Evolutionary conservation across 805 yeast species (phyloP), one percentile per base, ranked within the genome.

Genomic region (Candida montana): DNA sequence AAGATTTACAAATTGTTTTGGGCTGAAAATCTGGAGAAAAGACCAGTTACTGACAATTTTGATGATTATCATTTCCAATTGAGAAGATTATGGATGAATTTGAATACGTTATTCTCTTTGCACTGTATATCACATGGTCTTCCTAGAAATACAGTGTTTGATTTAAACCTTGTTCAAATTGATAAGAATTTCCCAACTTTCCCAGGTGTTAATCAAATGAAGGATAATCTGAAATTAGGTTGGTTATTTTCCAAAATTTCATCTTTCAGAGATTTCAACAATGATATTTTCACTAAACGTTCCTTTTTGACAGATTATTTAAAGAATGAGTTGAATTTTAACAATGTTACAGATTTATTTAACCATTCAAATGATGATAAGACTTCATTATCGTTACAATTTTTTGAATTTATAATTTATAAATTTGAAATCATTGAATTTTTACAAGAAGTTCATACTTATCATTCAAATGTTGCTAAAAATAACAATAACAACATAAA

Each of bases 61-160:
- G 58, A 55, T 37, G 55, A 51, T 26, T 54, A 45, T 37, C 41
- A 48, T 36, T 46, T 48, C 8, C 46, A 63, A 5, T 55, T 62
- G 40, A 62, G 60, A 21, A 70, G 79, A 47, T 60, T 79, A 20
- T 75, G 73, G 51, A 64, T 72, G 30, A 64, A 72, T 31, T 49
- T 79, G 30, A 61, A 67, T 11, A 58, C 75, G 0, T 58, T 79
- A 29, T 83, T 78, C 53, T 64, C 72, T n/a, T 48, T 78, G 17
- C 75, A 75, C 46, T 61, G 77, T 13, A 55, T 79, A 21, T 65
- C 74, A 18, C 77, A 69, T 60, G 84, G 83, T 7, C 58, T 61
- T 1, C 76, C 73, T 18, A 57, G 59, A 41, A 37, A n/a, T 32
- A 52, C 61, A 18, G 54, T 53, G 32, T 52, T 61, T 15, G 36